Evolutionary conservation across 352 stramenopile species (phyloP), one percentile per base, ranked within the genome.

Genomic region (Pythium rhizo-oryzae): DNA sequence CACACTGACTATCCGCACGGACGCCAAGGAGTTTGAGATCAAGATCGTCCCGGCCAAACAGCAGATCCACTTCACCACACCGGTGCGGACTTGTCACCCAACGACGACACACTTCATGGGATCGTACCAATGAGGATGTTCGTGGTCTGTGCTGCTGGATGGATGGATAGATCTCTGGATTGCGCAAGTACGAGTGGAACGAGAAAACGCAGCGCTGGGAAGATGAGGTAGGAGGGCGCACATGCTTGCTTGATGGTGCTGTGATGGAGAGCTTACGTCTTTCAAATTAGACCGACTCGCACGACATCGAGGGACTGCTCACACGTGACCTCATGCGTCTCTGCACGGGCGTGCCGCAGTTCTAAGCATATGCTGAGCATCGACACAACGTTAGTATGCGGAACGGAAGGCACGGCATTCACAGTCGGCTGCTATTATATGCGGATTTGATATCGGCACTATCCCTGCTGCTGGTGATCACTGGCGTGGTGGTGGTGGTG

Each of bases 271-370:
- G 11, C 3, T 46, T 19, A 18, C 15, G 9, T 46, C 41, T n/a
- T n/a, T n/a, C n/a, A n/a, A n/a, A n/a, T n/a, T n/a, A 94, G 86
- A 75, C 67, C 18, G 87, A 94, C 67, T 78, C 78, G 33, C 87
- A 94, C 64, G 87, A 94, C 60, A 79, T 93, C 35, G 87, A 93
- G 79, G 87, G 87, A 23, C 69, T 94, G 15, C 60, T 94, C 15
- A 94, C 87, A 21, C 84, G 87, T 43, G 87, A 94, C 62, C 73
- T 94, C 57, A 94, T 94, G 87, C 84, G 84, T 33, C 71, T 84
- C 30, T 94, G 87, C 75, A 72, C 75, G 5, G 87, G 87, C 12
- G 78, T 93, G 23, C 87, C 87, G 13, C 62, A 76, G 55, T 94
- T 94, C 73, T 94, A 87, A 59, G 15, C 9, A n/a, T 7, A 19